Base-by-base conservation (phyloP, 768 basidiomycete genomes). In the Psilocybe cyanescens region DNA sequence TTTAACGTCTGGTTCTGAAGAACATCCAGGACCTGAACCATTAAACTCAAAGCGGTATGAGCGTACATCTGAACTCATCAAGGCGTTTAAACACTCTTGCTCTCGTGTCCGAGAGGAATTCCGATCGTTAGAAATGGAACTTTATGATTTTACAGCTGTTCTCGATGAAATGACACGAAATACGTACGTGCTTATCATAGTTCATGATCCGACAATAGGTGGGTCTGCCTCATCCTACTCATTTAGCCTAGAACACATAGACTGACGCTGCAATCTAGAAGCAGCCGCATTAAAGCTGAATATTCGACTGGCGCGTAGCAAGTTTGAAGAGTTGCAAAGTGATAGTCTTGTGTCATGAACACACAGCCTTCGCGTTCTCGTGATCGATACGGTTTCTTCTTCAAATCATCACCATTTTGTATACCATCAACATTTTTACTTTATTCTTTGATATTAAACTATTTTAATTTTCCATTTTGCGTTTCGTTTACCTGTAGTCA, bases 71-170 rank as follows among this genome's bases (percentile, higher is more conserved):
- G 95, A 98, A 75, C 85, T 97, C 61, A 90, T 99, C 78, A 99
- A 99, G 77, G 88, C 90, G 3, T 98, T 99, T 81, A 95, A 97
- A 70, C 88, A 94, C 67, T 90, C 92, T 17, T 97, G 95, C 74
- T 86, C 91, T 59, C 92, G 89, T 47, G 81, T 93, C 33, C 86
- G 90, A 17, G 90, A 92, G 69, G 94, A 95, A 62, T 96, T 96
- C 69, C 85, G 90, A 62, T 86, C 90, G 4, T 81, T 96, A 30
- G 92, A 95, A 76, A 88, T 97, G 86, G 91, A 94, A 68, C 81
- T 93, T 8, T 80, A 85, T 44, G 88, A 92, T 64, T 96, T 93
- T 71, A 94, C 91, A 0, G 94, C 94, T 4, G 91, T 95, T 31
- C 83, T 99, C 24, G 95, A 97, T 67, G 91, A 94, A 67, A 85